Base-by-base conservation (phyloP, 2,329 filamentous ascomycete species). In the Rhynchosporium agropyri region DNA sequence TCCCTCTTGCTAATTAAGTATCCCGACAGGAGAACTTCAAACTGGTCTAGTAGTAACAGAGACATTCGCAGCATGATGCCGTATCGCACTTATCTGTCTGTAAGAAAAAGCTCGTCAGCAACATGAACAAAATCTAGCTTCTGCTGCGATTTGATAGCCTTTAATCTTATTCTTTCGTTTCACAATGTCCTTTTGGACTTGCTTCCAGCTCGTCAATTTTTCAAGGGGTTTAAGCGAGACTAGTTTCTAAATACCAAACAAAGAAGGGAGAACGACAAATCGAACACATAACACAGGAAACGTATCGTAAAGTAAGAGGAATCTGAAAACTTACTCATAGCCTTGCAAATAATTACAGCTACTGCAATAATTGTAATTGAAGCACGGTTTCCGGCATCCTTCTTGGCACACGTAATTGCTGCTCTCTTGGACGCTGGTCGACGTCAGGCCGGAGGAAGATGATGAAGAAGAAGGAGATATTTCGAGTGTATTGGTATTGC, bases 331-430 rank as follows among this genome's bases (percentile, higher is more conserved):
- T 31, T 28, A 60, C 58, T 29, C 46, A 9, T 31, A 43, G 2
- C 58, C 58, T 12, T 20, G 53, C 48, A 60, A 28, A 2, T 6
- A 4, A 43, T 60, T 48, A 29, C 58, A 60, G 26, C 46, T 43
- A 15, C 29, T 42, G 10, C 58, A 60, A n/a, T 60, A 60, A 3
- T 3, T 48, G 5, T 42, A 42, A 28, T 53, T 29, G 48, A 50
- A 60, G 31, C 48, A 53, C 9, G 58, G 58, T 12, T 20, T 31
- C 28, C 58, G 58, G 51, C 58, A 60, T 49, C 58, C 48, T 48
- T 31, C 46, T 28, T 42, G 3, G 58, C 58, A 60, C 38, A 57
- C 40, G 42, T 40, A 28, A 15, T 53, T 49, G 4, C n/a, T 13
- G 43, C 10, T 38, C 12, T 3, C 10, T 15, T 38, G 6, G 29